Base-by-base conservation (phyloP, 495 filamentous ascomycete genomes). In the Tuber magnatum region DNA sequence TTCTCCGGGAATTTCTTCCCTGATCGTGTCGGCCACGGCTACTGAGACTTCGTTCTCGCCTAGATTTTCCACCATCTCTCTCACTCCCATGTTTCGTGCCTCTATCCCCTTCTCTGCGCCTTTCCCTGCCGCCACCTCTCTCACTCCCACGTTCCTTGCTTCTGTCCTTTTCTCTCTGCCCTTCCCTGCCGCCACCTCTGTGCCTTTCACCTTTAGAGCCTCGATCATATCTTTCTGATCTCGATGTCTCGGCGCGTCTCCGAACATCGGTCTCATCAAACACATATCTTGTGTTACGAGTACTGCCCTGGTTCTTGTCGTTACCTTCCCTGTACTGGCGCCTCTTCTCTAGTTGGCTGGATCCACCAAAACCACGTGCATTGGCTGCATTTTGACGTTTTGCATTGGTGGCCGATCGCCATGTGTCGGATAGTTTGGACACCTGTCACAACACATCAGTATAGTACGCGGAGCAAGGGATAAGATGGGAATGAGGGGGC, bases 371-470 rank as follows among this genome's bases (percentile, higher is more conserved):
- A 48, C 94, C 94, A 76, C 86, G 81, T 41, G 71, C 51, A 41
- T 78, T 80, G 16, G 85, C 87, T 74, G 88, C 86, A 73, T 85
- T 86, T 76, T 87, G 88, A 43, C 95, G 88, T 85, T 96, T 97
- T 20, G 87, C 86, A 82, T 96, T 95, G n/a, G 93, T 96, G 48
- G 91, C 89, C 74, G 87, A 91, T 72, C 96, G 88, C 95, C 95
- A 99, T 35, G 89, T 90, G 72, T 97, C 92, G n/a, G 92, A 93
- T 38, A 99, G 82, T 82, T 92, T 93, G 46, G 92, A 94, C 35
- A 93, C 88, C 88, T 90, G 73, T 75, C 41, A 32, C 42, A 69
- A 8, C 28, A 69, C 32, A 32, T 75, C 39, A 75, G 70, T 77
- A 85, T 79, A 85, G 81, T 42, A 81, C 71, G 44, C 42, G 32